phyloP scores from a whole-genome alignment of 108 stramenopile genomes.

The Skeletonema costatum region DNA sequence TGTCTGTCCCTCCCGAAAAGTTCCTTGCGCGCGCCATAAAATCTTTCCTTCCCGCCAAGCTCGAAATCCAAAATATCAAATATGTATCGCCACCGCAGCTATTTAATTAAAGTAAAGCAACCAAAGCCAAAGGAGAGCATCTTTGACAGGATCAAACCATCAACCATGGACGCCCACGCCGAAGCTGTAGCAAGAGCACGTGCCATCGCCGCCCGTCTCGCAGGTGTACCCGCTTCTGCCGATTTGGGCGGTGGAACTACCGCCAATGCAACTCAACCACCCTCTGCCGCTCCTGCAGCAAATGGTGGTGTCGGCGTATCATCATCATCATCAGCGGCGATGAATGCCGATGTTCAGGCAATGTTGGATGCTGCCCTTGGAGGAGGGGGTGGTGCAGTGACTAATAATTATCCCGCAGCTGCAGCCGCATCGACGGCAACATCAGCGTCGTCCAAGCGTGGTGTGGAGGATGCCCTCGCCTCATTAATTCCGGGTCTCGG shows the following conservation, averaged over 20 bases:
- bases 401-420: constrained; percentile 9
- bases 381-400: constrained; percentile 1
- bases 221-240: constrained; percentile 39
- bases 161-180: constrained; percentile 43
- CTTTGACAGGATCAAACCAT: neutral
- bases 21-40: too few species aligned
- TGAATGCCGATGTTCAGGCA: constrained; percentile 16
- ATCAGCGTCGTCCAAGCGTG: constrained; percentile 21
- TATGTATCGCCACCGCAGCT: too few species aligned
- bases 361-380: constrained; percentile 42
- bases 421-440: neutral
- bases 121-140: too few species aligned
- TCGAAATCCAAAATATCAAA: too few species aligned
- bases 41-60: too few species aligned
- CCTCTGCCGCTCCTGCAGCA: neutral
- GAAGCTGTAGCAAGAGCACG: constrained; percentile 83
- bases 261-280: constrained; percentile 3
- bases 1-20: too few species aligned
- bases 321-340: constrained; percentile 8
- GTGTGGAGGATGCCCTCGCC: constrained; percentile 41
- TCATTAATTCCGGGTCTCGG: constrained; percentile 51
- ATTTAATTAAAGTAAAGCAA: too few species aligned
- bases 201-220: constrained; percentile 80
- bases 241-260: constrained; percentile 10
- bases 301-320: neutral